phyloP scores from a whole-genome alignment of 2,329 filamentous ascomycete genomes.

The Akanthomyces uredinophilus region DNA sequence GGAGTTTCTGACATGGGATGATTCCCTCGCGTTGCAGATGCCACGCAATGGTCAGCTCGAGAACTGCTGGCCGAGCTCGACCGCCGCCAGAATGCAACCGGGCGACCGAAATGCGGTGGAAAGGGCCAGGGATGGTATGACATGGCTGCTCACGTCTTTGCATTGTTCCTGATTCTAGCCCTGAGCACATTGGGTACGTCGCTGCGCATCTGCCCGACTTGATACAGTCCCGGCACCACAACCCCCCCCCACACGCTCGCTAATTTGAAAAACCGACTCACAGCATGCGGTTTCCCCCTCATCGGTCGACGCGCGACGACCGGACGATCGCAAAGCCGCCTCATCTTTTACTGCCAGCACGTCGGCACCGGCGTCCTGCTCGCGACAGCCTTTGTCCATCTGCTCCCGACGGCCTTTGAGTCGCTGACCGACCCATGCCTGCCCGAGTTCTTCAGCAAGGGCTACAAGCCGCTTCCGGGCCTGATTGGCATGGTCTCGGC shows the following conservation, averaged over 20 bases:
- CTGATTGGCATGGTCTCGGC: conserved; percentile 77
- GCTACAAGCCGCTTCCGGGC: conserved; percentile 76
- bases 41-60: conserved; percentile 44
- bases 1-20: background rate
- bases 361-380: conserved; percentile 82
- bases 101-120: conserved; percentile 48
- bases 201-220: background rate
- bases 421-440: conserved; percentile 67
- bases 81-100: conserved; percentile 36
- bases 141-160: conserved; percentile 61
- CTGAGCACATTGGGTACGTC: conserved; percentile 53
- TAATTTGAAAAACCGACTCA: background rate
- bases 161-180: conserved; percentile 59
- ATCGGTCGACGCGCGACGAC: conserved; percentile 55
- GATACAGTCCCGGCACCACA: background rate
- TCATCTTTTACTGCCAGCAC: conserved; percentile 65
- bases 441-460: conserved; percentile 70
- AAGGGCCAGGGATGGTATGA: conserved; percentile 55
- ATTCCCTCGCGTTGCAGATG: conserved; percentile 19
- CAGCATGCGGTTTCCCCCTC: conserved; percentile 62
- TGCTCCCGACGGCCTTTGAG: conserved; percentile 62
- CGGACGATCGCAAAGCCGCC: conserved; percentile 51
- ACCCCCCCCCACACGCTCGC: conserved; percentile 2
- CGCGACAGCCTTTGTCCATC: conserved; percentile 78
- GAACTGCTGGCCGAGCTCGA: conserved; percentile 48